Evolutionary conservation across 2,329 filamentous ascomycete species (phyloP), one percentile per base, ranked within the genome.

Genomic region (Lecanoromycetidae sp.): DNA sequence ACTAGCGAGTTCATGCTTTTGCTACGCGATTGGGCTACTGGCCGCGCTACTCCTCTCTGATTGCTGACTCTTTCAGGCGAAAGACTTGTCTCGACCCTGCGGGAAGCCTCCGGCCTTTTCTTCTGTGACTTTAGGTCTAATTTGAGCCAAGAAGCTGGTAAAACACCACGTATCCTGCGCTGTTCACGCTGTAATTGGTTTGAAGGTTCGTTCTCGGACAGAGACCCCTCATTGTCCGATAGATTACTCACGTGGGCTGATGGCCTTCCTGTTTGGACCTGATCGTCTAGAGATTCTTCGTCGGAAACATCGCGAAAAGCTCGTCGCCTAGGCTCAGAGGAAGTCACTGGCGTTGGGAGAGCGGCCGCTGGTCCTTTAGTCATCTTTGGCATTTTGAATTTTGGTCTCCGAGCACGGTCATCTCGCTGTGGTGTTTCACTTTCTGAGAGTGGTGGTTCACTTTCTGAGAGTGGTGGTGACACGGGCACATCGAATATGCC

Each of bases 91-190:
- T 48, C 46, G 15, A 57, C 56, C 2, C 44, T 51, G 15, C 41
- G 39, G 45, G 44, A 56, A 35, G 42, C 20, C 10, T 51, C 52
- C 50, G 46, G 55, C 23, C 55, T 56, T 49, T 42, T 47, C 8
- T 32, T 56, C n/a, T 60, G 60, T 29, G 59, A 58, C 48, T 63
- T 61, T 39, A 60, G 58, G 52, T 70, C 61, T 39, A 71, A 57
- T 43, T 65, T 61, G 20, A 67, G 51, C 65, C 66, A 71, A 20
- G 70, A 72, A 5, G 70, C 70, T 15, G 70, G 70, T 20, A 72
- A 59, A 20, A 72, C 69, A 22, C 70, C 70, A 49, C 66, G 66
- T 10, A 70, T 71, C 42, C 55, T 63, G 23, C 66, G 65, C 39
- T 65, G 61, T 10, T 65, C 53, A 22, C 51, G 55, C 50, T 59